Conservation (phyloP, 2,329 filamentous ascomycete species). For the Gaeumannomyces sp. region DNA sequence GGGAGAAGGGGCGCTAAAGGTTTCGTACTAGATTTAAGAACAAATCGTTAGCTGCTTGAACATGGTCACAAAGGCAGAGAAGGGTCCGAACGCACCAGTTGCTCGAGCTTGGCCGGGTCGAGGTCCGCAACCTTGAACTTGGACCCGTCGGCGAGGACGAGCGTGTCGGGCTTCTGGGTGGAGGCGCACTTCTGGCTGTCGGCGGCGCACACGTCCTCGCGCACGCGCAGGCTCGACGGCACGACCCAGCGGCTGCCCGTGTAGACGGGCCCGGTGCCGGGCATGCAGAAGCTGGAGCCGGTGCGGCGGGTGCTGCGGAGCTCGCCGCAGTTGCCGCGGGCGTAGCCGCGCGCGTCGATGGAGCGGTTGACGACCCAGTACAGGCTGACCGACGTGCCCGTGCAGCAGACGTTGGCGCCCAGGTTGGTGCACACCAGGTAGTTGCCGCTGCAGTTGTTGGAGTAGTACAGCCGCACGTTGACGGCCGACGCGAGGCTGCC, state of each 20-base stretch:
- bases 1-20: neutral
- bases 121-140: constrained; percentile 1
- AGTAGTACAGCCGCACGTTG: neutral
- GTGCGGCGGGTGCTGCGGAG: neutral
- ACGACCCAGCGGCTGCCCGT: neutral
- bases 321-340: constrained; percentile 2
- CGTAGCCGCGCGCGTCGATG: constrained; percentile 1
- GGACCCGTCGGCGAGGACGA: constrained; percentile 4
- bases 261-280: neutral
- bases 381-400: neutral
- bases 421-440: neutral
- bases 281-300: constrained; percentile 3
- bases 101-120: neutral
- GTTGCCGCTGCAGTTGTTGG: constrained; percentile 3
- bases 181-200: neutral
- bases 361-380: neutral
- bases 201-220: constrained; percentile 1
- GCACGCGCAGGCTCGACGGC: neutral
- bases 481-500: constrained; percentile 5
- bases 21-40: constrained; percentile 1
- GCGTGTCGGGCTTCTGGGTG: neutral
- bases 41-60: neutral
- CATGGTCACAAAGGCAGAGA: neutral
- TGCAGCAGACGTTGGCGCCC: constrained; percentile 1
- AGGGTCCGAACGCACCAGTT: neutral